A percentile compares a stretch with the other conserved stretches of the same genome.
Evolutionary conservation across 768 basidiomycete genomes (phyloP).

Genomic region (Naganishia friedmannii): DNA sequence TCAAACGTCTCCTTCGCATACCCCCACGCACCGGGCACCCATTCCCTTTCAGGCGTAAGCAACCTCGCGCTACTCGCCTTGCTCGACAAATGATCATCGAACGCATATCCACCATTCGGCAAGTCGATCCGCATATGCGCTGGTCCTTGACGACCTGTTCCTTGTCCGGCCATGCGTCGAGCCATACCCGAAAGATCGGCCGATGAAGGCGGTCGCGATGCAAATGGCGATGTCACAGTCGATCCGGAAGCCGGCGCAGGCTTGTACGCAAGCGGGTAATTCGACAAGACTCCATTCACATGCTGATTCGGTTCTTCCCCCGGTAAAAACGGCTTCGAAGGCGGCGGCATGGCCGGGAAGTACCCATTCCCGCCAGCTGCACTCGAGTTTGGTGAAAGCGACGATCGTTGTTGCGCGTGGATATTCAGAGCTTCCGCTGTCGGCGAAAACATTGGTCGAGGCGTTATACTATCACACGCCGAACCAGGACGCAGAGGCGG

Average conservation of each 20-base stretch:
- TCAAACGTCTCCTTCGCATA: constrained; percentile 28
- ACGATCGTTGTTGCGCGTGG: neutral
- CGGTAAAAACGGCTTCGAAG: constrained; percentile 21
- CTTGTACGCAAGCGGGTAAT: constrained; percentile 30
- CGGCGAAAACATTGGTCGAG: constrained; percentile 25
- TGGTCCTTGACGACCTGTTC: neutral
- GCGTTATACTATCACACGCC: constrained; percentile 7
- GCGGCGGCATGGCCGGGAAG: constrained; percentile 32
- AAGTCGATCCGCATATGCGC: constrained; percentile 21
- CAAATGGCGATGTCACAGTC: constrained; percentile 18
- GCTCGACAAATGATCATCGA: constrained; percentile 18
- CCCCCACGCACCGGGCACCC: constrained; percentile 32
- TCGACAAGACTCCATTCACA: constrained; percentile 26
- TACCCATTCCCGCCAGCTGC: constrained; percentile 15
- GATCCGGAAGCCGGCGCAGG: neutral
- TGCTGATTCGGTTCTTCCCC: constrained; percentile 30
- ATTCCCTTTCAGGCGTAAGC: constrained; percentile 29
- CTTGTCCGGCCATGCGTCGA: neutral
- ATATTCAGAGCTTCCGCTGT: constrained; percentile 26
- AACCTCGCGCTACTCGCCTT: constrained; percentile 25
- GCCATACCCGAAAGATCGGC: neutral
- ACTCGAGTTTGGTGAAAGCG: constrained; percentile 18
- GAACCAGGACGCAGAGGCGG: constrained; percentile 1
- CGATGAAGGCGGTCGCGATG: constrained; percentile 16
- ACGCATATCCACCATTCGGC: constrained; percentile 2